Evolutionary conservation across 169 alveolate species (phyloP), one percentile per base, ranked within the genome.

Genomic region (Cryptosporidium sp.): DNA sequence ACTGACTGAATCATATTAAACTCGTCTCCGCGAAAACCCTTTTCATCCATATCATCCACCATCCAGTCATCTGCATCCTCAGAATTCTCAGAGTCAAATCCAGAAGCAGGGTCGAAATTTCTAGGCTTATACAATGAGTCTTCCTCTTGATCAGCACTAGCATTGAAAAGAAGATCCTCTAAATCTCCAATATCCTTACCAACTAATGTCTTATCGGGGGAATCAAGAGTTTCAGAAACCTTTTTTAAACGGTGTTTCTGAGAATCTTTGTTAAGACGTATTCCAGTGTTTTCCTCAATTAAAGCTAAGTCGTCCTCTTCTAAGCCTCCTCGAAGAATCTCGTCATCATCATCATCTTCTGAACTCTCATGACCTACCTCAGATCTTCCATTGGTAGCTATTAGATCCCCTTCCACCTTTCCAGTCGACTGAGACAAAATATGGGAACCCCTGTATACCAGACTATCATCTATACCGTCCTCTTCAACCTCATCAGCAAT

Each of bases 281-380:
- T 61, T 37, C 89, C 89, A 10, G 89, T 80, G n/a, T 80, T 80
- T 37, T 80, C 89, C 52, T 80, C 89, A 58, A 80, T 80, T 3
- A 80, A 21, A 5, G 55, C 89, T 33, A 80, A 48, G 14, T 80
- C 89, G 26, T 80, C 89, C 48, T 80, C 89, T 39, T 80, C 89
- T 3, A 80, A 37, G 21, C 51, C 89, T 21, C 80, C 89, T 23
- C 75, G 10, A 33, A 80, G 70, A 43, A 80, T 80, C 69, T 80
- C 89, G 18, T 80, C 89, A 16, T 80, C 89, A 41, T 80, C 89
- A 23, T 80, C 89, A 26, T 80, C 89, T 12, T 62, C 73, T n/a
- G 71, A 65, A 58, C 67, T 58, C n/a, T 80, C 80, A 39, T 65
- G 50, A 31, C 23, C 75, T 23, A 12, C 68, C 5, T 43, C 68